Evolutionary conservation across 2,329 filamentous ascomycete species (phyloP).

Genomic region (Mariannaea elegans): DNA sequence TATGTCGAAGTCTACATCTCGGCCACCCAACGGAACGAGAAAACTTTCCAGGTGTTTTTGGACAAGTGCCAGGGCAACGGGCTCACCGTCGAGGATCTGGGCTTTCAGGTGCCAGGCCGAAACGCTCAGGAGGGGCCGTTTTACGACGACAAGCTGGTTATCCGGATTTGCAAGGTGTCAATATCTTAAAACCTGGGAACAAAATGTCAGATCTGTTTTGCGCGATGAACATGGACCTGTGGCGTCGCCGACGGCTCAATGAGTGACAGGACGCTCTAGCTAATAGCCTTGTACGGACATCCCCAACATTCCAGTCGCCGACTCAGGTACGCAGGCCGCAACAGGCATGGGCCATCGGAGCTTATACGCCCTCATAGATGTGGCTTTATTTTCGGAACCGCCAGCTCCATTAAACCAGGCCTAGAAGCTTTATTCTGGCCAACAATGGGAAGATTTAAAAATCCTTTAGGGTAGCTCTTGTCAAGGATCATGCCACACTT

Average conservation of each 20-base stretch:
- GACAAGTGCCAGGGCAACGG: slow-evolving; percentile 61
- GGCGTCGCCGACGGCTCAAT: too few relatives aligned
- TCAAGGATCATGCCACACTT: slow-evolving; percentile 33
- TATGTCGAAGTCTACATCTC: slow-evolving; percentile 70
- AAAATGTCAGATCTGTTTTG: slow-evolving; percentile 8
- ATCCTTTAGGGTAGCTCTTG: slow-evolving; percentile 14
- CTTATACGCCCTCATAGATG: slow-evolving; percentile 18
- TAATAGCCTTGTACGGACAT: background rate
- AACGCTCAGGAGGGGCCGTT: slow-evolving; percentile 68
- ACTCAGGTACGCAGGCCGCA: slow-evolving; percentile 12
- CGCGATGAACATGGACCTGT: too few relatives aligned
- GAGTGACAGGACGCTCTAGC: background rate
- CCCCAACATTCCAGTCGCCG: slow-evolving; percentile 36
- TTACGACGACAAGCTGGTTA: slow-evolving; percentile 67
- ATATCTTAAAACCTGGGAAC: slow-evolving; percentile 25
- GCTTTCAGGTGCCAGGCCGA: slow-evolving; percentile 50
- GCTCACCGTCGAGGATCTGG: slow-evolving; percentile 54
- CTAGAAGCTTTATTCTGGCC: slow-evolving; percentile 10
- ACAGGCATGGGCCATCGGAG: slow-evolving; percentile 12
- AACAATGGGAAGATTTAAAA: background rate
- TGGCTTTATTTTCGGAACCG: slow-evolving; percentile 15
- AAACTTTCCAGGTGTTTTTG: slow-evolving; percentile 73
- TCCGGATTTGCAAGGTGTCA: slow-evolving; percentile 58
- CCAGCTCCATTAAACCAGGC: slow-evolving; percentile 10
- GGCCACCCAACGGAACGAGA: slow-evolving; percentile 74